Evolutionary conservation across 345 rosid species (phyloP).

Genomic region (Melaleuca quinquenervia): DNA sequence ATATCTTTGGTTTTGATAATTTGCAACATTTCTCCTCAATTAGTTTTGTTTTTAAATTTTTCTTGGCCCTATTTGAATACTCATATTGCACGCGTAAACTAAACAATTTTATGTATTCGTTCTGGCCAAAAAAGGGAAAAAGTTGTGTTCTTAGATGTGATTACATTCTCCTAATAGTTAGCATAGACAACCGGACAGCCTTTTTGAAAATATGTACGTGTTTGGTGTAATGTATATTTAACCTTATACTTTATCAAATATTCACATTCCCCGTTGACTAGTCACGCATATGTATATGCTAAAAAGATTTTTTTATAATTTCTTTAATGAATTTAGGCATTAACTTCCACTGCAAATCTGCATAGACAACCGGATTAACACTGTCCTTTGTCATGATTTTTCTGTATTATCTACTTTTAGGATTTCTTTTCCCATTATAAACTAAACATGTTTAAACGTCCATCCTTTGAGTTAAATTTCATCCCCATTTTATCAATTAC

Average conservation of each 20-base stretch:
- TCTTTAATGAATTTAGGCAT: neutral
- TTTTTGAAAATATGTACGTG: neutral
- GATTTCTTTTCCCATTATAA: neutral
- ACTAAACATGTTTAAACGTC: neutral
- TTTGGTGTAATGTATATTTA: neutral
- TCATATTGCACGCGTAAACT: neutral
- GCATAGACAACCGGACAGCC: neutral
- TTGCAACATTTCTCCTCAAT: neutral
- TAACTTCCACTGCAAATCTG: neutral
- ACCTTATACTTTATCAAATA: neutral
- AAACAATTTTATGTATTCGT: neutral
- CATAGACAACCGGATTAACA: neutral
- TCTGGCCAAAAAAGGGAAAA: neutral
- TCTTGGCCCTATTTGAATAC: neutral
- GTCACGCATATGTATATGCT: neutral
- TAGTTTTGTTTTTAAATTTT: neutral
- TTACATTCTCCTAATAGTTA: neutral
- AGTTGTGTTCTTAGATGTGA: neutral
- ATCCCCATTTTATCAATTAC: neutral
- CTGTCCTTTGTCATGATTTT: neutral
- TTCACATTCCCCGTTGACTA: neutral
- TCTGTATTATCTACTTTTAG: neutral
- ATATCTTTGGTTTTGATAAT: neutral
- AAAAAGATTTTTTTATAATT: neutral
- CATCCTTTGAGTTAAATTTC: neutral